Base-by-base conservation (phyloP, 129 eudicot species). In the Mikania micrantha region DNA sequence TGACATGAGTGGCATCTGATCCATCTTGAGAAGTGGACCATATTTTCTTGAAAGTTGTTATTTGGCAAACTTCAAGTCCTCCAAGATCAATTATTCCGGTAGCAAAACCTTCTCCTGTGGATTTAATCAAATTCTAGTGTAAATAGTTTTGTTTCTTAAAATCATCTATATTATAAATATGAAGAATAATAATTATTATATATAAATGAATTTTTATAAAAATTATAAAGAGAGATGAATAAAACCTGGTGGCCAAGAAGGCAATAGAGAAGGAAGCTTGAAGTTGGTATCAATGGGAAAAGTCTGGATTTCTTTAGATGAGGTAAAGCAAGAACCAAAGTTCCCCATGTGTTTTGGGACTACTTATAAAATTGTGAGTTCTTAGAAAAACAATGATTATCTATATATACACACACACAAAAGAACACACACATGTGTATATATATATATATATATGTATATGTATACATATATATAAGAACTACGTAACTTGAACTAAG, bases 171-270 rank as follows among this genome's bases (percentile, higher is more conserved):
- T 32, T 39, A 39, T 28, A 16, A n/a, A 6, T 20, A 54, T 50
- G 11, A 16, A 45, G 7, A 3, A 3, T n/a, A 53, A 15, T 35
- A 53, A 12, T 8, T 39, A 25, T 22, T 39, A 25, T 22, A 11
- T 7, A 17, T 22, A 9, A 59, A 20, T 63, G 5, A 25, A 20
- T 11, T 10, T 28, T 56, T 56, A n/a, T 56, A 0, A 56, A 8
- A 54, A 13, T 35, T 34, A 66, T 38, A 56, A 25, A 64, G n/a
- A 5, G 32, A 31, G 22, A 16, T 17, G 57, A 64, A 52, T 24
- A 34, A 25, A 9, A 82, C 86, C 86, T 74, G 61, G 42, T 35
- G 86, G 86, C 86, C 86, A 82, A 57, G 80, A 73, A 28, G 86
- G 77, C 61, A 81, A 53, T 21, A 77, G 69, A 67, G 86, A 77